phyloP scores from a whole-genome alignment of 768 basidiomycete genomes.

The Baorangia bicolor region DNA sequence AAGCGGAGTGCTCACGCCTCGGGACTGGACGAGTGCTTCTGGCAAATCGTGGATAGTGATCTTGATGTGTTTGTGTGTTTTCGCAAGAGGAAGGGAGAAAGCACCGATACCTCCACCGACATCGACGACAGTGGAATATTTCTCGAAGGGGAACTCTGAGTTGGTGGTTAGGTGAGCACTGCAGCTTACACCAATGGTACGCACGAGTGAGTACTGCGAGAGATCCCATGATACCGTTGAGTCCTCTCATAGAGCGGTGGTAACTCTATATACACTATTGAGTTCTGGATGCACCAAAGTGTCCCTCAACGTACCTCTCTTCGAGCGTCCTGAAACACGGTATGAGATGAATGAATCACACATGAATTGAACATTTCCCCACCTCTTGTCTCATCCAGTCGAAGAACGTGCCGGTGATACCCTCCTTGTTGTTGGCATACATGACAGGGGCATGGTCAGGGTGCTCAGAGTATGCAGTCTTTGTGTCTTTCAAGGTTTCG shows the following conservation, averaged over 20 bases:
- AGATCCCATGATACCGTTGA: constrained; percentile 24
- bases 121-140: constrained; percentile 32
- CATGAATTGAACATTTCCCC: neutral
- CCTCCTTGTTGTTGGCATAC: constrained; percentile 18
- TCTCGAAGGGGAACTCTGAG: constrained; percentile 35
- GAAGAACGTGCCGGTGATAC: constrained; percentile 23
- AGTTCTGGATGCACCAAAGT: neutral
- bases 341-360: neutral
- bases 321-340: constrained; percentile 10
- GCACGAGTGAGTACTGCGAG: constrained; percentile 24
- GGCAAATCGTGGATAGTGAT: constrained; percentile 35
- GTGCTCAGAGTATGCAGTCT: constrained; percentile 16
- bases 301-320: constrained; percentile 16
- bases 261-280: constrained; percentile 13
- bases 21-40: constrained; percentile 22
- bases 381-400: constrained; percentile 27
- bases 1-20: constrained; percentile 4
- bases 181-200: neutral
- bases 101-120: constrained; percentile 37
- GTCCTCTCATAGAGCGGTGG: constrained; percentile 25
- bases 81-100: constrained; percentile 30
- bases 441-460: constrained; percentile 24
- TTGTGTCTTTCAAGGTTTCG: constrained; percentile 29
- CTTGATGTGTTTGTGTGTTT: constrained; percentile 29
- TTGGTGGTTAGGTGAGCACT: neutral